Evolutionary conservation across 2,329 filamentous ascomycete species (phyloP), one percentile per base, ranked within the genome.

Genomic region (Fusarium zealandicum): DNA sequence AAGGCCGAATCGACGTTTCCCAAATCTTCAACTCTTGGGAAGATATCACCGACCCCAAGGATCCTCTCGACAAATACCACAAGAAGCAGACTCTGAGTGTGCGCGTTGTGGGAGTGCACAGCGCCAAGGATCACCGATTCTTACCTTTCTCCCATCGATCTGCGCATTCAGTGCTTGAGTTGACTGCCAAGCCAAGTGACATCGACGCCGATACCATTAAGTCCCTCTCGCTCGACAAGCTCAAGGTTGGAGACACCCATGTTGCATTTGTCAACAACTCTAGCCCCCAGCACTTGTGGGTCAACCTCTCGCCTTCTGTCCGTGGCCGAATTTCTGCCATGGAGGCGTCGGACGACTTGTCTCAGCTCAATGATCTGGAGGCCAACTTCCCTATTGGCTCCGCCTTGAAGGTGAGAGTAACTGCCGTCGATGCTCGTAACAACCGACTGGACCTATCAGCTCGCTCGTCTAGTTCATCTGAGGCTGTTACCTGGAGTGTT

Each of bases 221-320:
- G 28, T 77, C 87, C 1, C 77, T 96, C 38, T 85, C 86, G 7
- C 77, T 97, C 27, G 86, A 90, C 20, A 84, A 90, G 54, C 77
- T 99, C 57, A 80, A 88, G 65, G 77, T 85, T 43, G 92, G 89
- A 14, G 87, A 89, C 14, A 84, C 82, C 2, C 86, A 90, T 73
- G 74, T 96, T 43, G 93, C 89, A 1, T 98, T 93, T 69, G 85
- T 99, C 70, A 99, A 98, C 80, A 98, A 97, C 69, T 81, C 93
- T 57, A 84, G 84, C 17, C 82, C 90, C 22, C 87, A 90, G 61
- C 90, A 84, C 69, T 80, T 96, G 17, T 98, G 95, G 93, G 89
- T 96, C 38, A 97, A 92, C 69, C 76, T 99, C 17, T 92, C 93
- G 2, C 92, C 95, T 6, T 91, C 89, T 45, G 87, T 99, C 13